Evolutionary conservation across 805 yeast genomes (phyloP).

Genomic region (Candida ipomoeae): DNA sequence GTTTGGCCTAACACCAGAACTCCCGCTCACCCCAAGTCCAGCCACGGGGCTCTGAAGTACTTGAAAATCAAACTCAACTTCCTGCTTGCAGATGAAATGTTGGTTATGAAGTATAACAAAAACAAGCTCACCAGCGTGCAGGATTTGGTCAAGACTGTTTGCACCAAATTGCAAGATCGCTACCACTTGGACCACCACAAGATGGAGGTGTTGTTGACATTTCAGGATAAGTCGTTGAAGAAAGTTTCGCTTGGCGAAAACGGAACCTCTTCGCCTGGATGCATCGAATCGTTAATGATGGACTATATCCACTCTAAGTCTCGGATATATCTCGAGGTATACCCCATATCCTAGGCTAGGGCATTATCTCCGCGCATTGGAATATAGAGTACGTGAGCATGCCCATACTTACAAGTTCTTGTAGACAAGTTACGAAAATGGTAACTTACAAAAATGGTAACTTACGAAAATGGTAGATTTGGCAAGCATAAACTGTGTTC

Average conservation of each 20-base stretch:
- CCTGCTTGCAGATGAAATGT: constrained; percentile 13
- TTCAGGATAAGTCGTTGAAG: constrained; percentile 10
- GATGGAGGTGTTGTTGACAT: constrained; percentile 10
- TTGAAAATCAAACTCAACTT: constrained; percentile 17
- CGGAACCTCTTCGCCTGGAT: background rate
- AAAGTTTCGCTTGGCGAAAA: constrained; percentile 9
- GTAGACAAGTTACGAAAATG: no score
- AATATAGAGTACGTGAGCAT: no score
- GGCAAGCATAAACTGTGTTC: no score
- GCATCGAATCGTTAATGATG: constrained; percentile 15
- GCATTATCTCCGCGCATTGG: background rate
- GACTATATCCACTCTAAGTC: constrained; percentile 22
- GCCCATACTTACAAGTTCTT: no score
- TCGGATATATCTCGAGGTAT: constrained; percentile 21
- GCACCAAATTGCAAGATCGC: constrained; percentile 10
- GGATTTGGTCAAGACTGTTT: constrained; percentile 15
- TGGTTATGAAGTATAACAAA: constrained; percentile 16
- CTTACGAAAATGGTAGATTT: no score
- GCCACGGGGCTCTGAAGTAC: background rate
- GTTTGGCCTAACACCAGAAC: background rate
- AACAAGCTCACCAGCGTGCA: constrained; percentile 12
- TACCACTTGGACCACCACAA: constrained; percentile 7
- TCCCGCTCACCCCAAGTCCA: background rate
- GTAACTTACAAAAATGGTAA: no score
- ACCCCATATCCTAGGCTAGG: background rate